phyloP scores from a whole-genome alignment of 108 stramenopile genomes.

The Bacterosira constricta region DNA sequence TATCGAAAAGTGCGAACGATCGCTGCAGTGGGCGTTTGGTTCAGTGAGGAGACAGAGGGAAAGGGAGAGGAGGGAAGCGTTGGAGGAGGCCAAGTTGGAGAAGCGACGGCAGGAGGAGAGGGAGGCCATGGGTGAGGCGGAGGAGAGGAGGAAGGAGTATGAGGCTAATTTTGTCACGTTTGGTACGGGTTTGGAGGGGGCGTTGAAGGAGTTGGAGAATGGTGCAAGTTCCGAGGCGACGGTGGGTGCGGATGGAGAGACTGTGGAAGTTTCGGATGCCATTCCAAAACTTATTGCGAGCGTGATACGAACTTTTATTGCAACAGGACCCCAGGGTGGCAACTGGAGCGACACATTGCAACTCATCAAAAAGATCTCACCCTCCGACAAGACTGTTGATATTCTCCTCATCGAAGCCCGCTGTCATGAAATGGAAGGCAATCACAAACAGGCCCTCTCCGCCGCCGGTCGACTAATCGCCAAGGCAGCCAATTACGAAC shows the following conservation, averaged over 20 bases:
- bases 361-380: conserved; percentile 48
- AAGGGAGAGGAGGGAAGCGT: conserved; percentile 45
- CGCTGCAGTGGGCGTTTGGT: conserved; percentile 52
- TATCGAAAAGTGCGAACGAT: conserved; percentile 47
- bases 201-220: not conserved
- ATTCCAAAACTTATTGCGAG: conserved; percentile 16
- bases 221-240: conserved; percentile 5
- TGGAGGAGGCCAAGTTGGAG: conserved; percentile 60
- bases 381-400: conserved; percentile 50
- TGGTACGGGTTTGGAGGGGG: conserved; percentile 30
- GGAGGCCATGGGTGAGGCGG: conserved; percentile 55
- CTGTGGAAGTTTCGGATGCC: conserved; percentile 8
- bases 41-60: conserved; percentile 48
- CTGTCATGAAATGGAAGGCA: conserved; percentile 56
- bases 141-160: conserved; percentile 53
- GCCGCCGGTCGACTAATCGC: conserved; percentile 52
- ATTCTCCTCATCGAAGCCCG: conserved; percentile 62
- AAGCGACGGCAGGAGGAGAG: conserved; percentile 47
- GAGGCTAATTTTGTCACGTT: conserved; percentile 52
- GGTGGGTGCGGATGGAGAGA: conserved; percentile 30
- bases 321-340: conserved; percentile 38
- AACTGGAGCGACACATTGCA: conserved; percentile 46
- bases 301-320: conserved; percentile 41
- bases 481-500: conserved; percentile 51
- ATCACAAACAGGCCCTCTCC: conserved; percentile 54